Evolutionary conservation across 148 eudicot genomes (phyloP).

Genomic region (Suaeda aralocaspica): DNA sequence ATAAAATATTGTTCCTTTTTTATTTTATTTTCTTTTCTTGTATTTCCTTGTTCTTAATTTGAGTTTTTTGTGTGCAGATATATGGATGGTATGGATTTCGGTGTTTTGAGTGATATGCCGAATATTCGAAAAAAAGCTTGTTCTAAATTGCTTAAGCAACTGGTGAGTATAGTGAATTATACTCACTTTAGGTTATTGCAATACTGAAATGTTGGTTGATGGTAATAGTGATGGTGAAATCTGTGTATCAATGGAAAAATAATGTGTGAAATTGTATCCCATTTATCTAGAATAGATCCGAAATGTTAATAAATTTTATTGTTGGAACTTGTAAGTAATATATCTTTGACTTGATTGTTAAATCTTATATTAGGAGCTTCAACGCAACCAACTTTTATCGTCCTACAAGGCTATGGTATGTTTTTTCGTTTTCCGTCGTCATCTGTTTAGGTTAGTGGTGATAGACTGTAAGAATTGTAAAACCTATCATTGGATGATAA

Average conservation of each 20-base stretch:
- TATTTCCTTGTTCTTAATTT: not conserved
- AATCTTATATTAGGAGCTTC: conserved; percentile 48
- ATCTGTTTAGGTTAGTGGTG: not conserved
- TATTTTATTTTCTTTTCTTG: not conserved
- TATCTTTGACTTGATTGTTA: conserved; percentile 1
- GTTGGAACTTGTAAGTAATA: not conserved
- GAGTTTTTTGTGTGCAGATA: conserved; percentile 37
- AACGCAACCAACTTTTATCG: conserved; percentile 45
- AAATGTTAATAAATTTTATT: not conserved
- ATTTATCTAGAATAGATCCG: not conserved
- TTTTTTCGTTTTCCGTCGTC: not conserved
- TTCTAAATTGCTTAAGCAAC: conserved; percentile 66
- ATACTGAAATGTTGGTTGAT: not conserved
- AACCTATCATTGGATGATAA: not conserved
- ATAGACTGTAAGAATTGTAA: not conserved
- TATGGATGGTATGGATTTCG: conserved; percentile 74
- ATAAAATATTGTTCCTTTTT: not conserved
- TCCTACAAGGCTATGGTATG: conserved; percentile 79
- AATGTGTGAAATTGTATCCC: not conserved
- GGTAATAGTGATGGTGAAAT: too few species aligned
- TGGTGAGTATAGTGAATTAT: conserved; percentile 31
- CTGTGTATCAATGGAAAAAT: not conserved
- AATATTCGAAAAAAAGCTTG: conserved; percentile 62
- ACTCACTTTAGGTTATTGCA: not conserved
- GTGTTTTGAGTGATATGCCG: conserved; percentile 77